Conservation (phyloP, 2,329 filamentous ascomycete species). For the Penicillium hordei region DNA sequence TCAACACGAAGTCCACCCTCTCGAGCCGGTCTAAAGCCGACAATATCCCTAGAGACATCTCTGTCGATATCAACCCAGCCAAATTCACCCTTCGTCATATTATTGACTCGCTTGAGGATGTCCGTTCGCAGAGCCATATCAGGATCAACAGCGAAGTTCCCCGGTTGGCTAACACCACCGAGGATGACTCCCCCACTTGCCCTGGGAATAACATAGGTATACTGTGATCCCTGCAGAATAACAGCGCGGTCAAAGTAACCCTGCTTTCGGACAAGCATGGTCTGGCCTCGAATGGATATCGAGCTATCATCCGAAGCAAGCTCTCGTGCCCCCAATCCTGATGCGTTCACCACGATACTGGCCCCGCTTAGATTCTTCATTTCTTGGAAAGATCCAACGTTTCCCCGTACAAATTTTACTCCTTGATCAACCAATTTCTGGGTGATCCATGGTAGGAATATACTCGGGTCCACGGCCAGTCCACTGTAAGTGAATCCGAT, state of each 20-base stretch:
- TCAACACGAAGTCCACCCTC: neutral
- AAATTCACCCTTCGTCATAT: neutral
- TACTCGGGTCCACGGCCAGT: neutral
- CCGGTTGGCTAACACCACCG: neutral
- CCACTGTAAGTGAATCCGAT: neutral
- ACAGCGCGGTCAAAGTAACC: neutral
- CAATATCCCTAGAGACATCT: neutral
- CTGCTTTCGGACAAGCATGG: neutral
- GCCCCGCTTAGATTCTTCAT: neutral
- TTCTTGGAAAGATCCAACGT: neutral
- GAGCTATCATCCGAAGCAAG: neutral
- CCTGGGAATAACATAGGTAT: neutral
- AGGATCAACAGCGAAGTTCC: neutral
- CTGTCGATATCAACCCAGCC: neutral
- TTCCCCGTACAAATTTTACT: neutral
- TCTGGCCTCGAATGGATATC: neutral
- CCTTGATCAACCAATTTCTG: neutral
- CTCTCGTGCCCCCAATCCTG: neutral
- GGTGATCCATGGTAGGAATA: neutral
- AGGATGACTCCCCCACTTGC: neutral
- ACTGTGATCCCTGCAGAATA: neutral
- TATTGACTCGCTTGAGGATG: neutral
- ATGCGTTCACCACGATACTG: neutral
- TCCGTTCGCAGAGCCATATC: neutral
- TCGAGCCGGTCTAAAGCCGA: neutral